These are phyloP conservation scores for Heliamphora pulchella DNA, from an alignment of 179 eudicot genomes.

Conservation along the genomic window DNA sequence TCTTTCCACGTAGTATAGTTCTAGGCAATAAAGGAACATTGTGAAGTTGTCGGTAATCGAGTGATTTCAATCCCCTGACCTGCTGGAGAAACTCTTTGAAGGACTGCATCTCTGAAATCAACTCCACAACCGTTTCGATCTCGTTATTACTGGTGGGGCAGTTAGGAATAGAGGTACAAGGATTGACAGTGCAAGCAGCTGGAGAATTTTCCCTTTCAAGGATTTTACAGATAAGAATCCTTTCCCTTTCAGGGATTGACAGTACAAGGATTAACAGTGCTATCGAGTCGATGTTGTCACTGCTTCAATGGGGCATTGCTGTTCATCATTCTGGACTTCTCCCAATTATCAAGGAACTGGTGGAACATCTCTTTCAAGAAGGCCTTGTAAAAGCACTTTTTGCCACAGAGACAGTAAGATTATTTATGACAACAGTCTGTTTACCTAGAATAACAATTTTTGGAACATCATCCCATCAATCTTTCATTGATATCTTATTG, in stretches of 20 bases:
- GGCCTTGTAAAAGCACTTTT: conserved; percentile 97
- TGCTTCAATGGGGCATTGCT: conserved; percentile 94
- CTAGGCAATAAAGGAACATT: conserved; percentile 11
- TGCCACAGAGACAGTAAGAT: conserved; percentile 95
- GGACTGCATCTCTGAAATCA: conserved; percentile 38
- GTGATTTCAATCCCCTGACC: conserved; percentile 45
- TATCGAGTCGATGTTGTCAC: conserved; percentile 89
- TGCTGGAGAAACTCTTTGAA: conserved; percentile 31
- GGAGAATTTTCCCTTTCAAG: conserved; percentile 34
- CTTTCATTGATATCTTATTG: neutral
- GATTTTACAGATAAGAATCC: conserved; percentile 49
- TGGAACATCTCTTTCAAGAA: conserved; percentile 96
- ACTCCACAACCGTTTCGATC: conserved; percentile 32
- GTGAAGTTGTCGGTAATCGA: conserved; percentile 35
- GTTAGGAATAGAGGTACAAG: conserved; percentile 22
- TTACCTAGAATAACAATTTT: neutral
- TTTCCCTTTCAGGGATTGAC: too few species aligned
- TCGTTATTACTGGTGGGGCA: conserved; percentile 22
- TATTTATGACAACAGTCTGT: conserved; percentile 5
- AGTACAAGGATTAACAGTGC: conserved; percentile 23
- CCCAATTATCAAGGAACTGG: conserved; percentile 92
- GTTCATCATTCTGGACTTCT: conserved; percentile 99
- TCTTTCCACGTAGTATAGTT: neutral
- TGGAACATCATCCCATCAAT: neutral
- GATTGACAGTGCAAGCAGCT: conserved; percentile 25